These are phyloP conservation scores for Aureobasidium sp. DNA, from an alignment of 2,329 filamentous ascomycete species.

Conservation along the genomic window DNA sequence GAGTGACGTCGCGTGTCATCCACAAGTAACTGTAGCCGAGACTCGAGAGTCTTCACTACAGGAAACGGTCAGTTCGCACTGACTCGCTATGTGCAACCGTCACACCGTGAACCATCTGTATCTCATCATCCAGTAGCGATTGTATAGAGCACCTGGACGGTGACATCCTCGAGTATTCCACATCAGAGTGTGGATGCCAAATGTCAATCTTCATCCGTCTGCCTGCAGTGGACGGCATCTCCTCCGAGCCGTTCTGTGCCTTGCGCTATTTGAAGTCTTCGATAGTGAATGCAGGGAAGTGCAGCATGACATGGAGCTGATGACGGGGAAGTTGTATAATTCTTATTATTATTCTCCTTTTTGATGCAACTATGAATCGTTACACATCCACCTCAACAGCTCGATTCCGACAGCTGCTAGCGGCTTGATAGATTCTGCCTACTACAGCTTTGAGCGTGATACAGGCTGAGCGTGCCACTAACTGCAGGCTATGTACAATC, in stretches of 20 bases:
- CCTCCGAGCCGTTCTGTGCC: not conserved
- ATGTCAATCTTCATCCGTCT: no score
- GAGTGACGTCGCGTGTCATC: not conserved
- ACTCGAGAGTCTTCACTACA: not conserved
- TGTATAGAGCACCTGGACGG: not conserved
- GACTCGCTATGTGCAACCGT: not conserved
- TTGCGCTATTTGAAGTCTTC: not conserved
- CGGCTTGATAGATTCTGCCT: no score
- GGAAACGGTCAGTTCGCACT: not conserved
- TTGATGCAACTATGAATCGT: no score
- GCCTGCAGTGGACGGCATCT: not conserved
- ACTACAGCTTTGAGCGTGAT: no score
- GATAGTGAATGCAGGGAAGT: not conserved
- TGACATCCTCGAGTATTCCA: not conserved
- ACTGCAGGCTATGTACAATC: not conserved
- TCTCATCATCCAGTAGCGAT: not conserved
- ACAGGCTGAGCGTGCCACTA: not conserved
- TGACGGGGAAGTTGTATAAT: not conserved
- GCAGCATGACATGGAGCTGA: not conserved
- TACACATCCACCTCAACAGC: no score
- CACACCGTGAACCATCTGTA: not conserved
- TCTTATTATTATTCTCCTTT: no score
- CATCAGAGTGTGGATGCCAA: not conserved
- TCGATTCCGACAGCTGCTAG: not conserved
- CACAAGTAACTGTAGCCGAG: not conserved